Percentiles rank a stretch among this genome's conserved stretches.
These are phyloP conservation scores for Nymphaea colorata DNA, from an alignment of 164 flowering plant genomes.

Conservation along the genomic window DNA sequence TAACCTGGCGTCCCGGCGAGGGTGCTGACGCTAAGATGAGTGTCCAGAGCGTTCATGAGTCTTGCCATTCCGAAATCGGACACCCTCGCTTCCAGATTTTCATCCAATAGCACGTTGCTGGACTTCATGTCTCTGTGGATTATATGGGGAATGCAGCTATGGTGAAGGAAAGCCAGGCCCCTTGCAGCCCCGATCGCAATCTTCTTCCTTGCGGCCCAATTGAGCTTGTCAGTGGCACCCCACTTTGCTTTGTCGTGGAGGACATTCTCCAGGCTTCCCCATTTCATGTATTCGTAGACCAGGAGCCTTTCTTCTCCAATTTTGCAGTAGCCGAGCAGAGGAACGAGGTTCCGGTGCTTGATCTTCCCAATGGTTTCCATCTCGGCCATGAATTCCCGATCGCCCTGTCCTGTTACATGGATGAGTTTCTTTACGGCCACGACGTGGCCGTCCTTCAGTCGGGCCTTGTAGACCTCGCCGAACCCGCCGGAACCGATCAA, in stretches of 20 bases:
- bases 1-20: constrained; percentile 86
- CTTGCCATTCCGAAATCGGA: constrained; percentile 98
- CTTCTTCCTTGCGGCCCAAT: constrained; percentile 66
- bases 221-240: not conserved
- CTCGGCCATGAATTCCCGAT: constrained; percentile 75
- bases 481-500: constrained; percentile 82
- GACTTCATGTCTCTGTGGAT: constrained; percentile 85
- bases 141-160: constrained; percentile 88
- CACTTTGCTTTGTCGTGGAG: constrained; percentile 35
- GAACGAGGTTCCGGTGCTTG: constrained; percentile 73
- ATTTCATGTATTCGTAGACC: constrained; percentile 81
- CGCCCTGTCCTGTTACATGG: constrained; percentile 70
- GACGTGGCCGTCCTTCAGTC: constrained; percentile 53
- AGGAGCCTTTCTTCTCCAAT: constrained; percentile 73
- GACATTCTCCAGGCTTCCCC: constrained; percentile 75
- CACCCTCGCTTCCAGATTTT: constrained; percentile 70
- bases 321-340: constrained; percentile 70
- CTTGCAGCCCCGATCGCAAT: constrained; percentile 82
- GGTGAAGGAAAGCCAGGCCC: constrained; percentile 94
- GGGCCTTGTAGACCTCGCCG: constrained; percentile 89
- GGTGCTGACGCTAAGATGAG: constrained; percentile 86
- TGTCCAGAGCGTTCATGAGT: constrained; percentile 65
- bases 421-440: constrained; percentile 89
- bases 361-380: constrained; percentile 87
- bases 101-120: constrained; percentile 73